Evolutionary conservation across 2,329 filamentous ascomycete species (phyloP).

Genomic region (Fonsecaea monophora): DNA sequence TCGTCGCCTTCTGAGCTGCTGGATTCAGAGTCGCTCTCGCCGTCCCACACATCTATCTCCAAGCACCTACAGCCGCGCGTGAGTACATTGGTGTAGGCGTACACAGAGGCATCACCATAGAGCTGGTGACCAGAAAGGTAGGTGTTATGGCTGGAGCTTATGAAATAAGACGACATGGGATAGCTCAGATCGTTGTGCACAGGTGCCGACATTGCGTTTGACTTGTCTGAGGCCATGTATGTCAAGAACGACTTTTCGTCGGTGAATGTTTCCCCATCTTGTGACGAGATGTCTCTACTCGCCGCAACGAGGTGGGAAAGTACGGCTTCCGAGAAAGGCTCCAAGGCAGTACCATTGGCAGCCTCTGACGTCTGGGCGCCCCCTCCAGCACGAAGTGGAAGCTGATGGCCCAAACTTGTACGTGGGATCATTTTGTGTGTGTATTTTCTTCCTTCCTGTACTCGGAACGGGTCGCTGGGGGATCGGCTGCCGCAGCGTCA

Average conservation of each 20-base stretch:
- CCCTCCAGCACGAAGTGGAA: constrained; percentile 34
- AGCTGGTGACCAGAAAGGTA: constrained; percentile 89
- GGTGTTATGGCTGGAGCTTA: constrained; percentile 94
- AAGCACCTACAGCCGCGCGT: constrained; percentile 83
- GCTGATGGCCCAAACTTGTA: constrained; percentile 7
- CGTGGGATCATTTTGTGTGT: constrained; percentile 13
- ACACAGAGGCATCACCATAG: constrained; percentile 75
- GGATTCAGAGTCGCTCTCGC: constrained; percentile 55
- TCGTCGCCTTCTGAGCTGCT: constrained; percentile 41
- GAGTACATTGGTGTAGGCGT: constrained; percentile 79
- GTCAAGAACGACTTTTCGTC: constrained; percentile 45
- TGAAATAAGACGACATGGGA: constrained; percentile 87
- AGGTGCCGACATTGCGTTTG: constrained; percentile 54
- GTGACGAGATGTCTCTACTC: constrained; percentile 43
- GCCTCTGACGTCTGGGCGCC: constrained; percentile 36
- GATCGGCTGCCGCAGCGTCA: background rate
- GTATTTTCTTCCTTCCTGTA: background rate
- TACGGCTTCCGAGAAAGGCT: constrained; percentile 45
- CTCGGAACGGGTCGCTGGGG: background rate
- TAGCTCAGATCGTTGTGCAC: constrained; percentile 65
- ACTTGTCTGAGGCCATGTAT: constrained; percentile 56
- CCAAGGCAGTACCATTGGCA: constrained; percentile 17
- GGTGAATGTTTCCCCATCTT: constrained; percentile 29
- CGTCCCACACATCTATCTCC: constrained; percentile 95
- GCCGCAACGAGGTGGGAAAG: constrained; percentile 46